Evolutionary conservation across 2,329 filamentous ascomycete genomes (phyloP).

Genomic region (Fusarium torreyae): DNA sequence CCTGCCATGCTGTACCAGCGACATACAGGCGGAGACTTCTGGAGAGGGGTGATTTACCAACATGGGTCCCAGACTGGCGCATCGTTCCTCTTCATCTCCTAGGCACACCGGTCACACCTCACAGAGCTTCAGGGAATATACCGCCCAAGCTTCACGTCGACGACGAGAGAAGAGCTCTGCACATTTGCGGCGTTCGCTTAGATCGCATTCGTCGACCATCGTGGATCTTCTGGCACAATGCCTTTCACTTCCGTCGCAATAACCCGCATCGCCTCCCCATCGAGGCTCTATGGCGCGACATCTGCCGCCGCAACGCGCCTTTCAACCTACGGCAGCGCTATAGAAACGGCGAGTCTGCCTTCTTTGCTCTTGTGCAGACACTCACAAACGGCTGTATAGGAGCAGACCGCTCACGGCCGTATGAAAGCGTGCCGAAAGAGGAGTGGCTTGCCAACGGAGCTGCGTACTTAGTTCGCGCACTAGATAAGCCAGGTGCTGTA

Average conservation of each 20-base stretch:
- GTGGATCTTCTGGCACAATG: conserved; percentile 51
- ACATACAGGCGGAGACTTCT: conserved; percentile 26
- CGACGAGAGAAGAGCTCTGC: conserved; percentile 39
- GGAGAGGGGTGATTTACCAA: conserved; percentile 45
- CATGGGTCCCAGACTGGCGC: conserved; percentile 59
- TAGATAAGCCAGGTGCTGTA: conserved; percentile 24
- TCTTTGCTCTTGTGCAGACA: conserved; percentile 55
- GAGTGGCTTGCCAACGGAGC: conserved; percentile 54
- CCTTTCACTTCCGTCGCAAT: conserved; percentile 51
- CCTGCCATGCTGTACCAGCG: conserved; percentile 45
- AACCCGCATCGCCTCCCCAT: conserved; percentile 42
- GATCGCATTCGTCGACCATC: conserved; percentile 48
- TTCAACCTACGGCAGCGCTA: conserved; percentile 51
- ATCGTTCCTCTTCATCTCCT: conserved; percentile 53
- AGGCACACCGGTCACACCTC: conserved; percentile 52
- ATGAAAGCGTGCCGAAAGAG: conserved; percentile 43
- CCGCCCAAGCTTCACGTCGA: conserved; percentile 50
- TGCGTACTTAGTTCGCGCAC: conserved; percentile 51
- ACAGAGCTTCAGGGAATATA: conserved; percentile 50
- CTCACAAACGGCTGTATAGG: conserved; percentile 54
- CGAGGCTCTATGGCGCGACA: conserved; percentile 50
- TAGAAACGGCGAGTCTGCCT: conserved; percentile 48
- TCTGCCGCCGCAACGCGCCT: conserved; percentile 43
- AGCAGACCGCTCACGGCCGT: conserved; percentile 48
- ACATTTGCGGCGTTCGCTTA: conserved; percentile 50